Evolutionary conservation across 257 asterid species (phyloP).

Genomic region (Avicennia marina): DNA sequence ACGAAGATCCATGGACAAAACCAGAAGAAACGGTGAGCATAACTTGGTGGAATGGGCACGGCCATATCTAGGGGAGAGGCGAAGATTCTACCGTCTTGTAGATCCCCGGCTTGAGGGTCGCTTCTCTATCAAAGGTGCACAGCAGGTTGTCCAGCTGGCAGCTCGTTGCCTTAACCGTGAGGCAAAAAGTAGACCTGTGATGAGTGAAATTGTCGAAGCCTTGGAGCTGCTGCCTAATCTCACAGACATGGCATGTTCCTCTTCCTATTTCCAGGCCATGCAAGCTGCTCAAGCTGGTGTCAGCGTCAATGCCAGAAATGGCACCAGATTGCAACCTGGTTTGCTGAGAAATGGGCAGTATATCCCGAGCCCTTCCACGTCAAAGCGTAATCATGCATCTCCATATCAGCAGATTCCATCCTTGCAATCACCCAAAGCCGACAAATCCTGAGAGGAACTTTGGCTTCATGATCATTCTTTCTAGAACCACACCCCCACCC

Average conservation of each 20-base stretch:
- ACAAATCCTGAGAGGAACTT: constrained; percentile 10
- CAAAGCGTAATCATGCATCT: constrained; percentile 36
- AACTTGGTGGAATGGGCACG: constrained; percentile 72
- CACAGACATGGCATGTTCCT: constrained; percentile 54
- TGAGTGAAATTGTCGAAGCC: constrained; percentile 70
- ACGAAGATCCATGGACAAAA: constrained; percentile 67
- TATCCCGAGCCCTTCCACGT: constrained; percentile 39
- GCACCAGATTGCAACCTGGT: constrained; percentile 30
- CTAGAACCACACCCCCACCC: too few species aligned
- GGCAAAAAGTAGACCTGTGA: constrained; percentile 56
- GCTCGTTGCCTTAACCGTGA: constrained; percentile 64
- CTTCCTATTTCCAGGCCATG: constrained; percentile 64
- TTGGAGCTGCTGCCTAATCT: constrained; percentile 50
- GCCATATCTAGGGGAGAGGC: constrained; percentile 53
- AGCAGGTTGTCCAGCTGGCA: constrained; percentile 53
- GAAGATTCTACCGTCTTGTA: constrained; percentile 45
- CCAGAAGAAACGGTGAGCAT: constrained; percentile 52
- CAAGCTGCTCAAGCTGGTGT: constrained; percentile 37
- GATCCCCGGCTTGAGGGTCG: constrained; percentile 73
- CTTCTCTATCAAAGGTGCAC: constrained; percentile 63
- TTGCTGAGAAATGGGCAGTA: constrained; percentile 31
- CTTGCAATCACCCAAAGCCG: constrained; percentile 41
- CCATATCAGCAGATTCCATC: constrained; percentile 32
- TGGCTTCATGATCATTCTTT: constrained; percentile 11
- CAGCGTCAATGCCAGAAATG: constrained; percentile 31